Conservation (phyloP, 805 yeast species). For the Metschnikowia hibisci region DNA sequence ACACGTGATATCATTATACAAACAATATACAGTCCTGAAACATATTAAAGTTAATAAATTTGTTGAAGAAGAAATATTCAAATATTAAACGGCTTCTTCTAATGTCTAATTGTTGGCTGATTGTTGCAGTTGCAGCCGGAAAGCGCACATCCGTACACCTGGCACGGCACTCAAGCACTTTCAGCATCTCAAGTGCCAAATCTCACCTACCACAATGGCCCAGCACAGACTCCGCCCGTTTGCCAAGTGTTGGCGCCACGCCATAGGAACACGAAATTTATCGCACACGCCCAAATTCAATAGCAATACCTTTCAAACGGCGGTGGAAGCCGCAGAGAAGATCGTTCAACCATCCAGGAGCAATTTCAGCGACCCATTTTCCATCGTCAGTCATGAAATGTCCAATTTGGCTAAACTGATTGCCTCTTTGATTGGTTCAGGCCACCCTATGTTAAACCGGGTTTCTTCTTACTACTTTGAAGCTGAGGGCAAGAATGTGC, state of each 20-base stretch:
- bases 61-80: too few species aligned
- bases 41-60: too few species aligned
- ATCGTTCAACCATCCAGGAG: slow-evolving; percentile 51
- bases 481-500: slow-evolving; percentile 91
- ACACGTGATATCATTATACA: too few species aligned
- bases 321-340: slow-evolving; percentile 68
- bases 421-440: slow-evolving; percentile 82
- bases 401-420: slow-evolving; percentile 81
- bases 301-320: slow-evolving; percentile 40
- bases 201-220: not conserved
- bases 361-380: slow-evolving; percentile 74
- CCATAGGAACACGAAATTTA: not conserved
- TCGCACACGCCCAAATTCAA: not conserved
- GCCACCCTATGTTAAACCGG: slow-evolving; percentile 88
- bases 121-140: slow-evolving; percentile 5
- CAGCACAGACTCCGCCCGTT: slow-evolving; percentile 1
- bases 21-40: too few species aligned
- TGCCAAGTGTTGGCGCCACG: not conserved
- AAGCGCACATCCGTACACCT: slow-evolving; percentile 6
- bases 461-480: slow-evolving; percentile 95
- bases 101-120: not conserved
- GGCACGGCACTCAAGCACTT: not conserved
- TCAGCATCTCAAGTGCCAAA: slow-evolving; percentile 2
- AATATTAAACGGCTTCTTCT: too few species aligned
- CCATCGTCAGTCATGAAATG: slow-evolving; percentile 92